A percentile compares a stretch with the other conserved stretches of the same genome.
These are phyloP conservation scores for Colletotrichum gigasporum DNA, from an alignment of 2,329 filamentous ascomycete species.

Conservation along the genomic window DNA sequence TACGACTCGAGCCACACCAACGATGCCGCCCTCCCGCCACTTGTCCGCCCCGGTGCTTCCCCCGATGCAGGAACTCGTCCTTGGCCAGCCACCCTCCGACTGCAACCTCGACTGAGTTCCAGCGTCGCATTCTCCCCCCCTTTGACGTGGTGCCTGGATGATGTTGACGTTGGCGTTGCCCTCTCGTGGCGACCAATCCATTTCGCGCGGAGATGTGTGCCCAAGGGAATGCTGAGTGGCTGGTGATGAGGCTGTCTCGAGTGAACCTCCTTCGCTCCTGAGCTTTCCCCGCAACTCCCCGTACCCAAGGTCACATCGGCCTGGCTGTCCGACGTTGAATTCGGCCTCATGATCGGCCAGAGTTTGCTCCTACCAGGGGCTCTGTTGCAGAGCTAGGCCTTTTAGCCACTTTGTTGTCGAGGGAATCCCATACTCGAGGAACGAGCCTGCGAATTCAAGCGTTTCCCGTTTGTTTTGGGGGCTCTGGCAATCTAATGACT, in stretches of 20 bases:
- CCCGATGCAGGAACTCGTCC: constrained; percentile 23
- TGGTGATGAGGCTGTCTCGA: background rate
- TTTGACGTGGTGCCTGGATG: background rate
- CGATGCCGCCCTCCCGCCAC: background rate
- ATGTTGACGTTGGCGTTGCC: background rate
- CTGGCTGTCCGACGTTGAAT: background rate
- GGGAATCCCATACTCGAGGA: too few relatives aligned
- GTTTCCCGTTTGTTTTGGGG: too few relatives aligned
- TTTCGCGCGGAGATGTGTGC: too few relatives aligned
- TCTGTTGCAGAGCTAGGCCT: background rate
- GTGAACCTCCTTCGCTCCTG: background rate
- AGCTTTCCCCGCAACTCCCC: background rate
- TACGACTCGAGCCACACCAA: background rate
- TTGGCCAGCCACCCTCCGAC: constrained; percentile 14
- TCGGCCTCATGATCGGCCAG: background rate
- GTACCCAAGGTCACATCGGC: background rate
- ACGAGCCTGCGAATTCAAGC: too few relatives aligned
- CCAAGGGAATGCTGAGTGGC: too few relatives aligned
- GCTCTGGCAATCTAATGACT: too few relatives aligned
- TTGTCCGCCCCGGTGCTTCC: background rate
- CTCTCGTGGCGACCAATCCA: too few relatives aligned
- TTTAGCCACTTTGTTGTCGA: background rate
- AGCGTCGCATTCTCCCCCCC: background rate
- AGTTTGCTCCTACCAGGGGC: background rate
- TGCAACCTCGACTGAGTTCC: constrained; percentile 2